Base-by-base conservation (phyloP, 2,329 filamentous ascomycete genomes). In the Scedosporium minutisporum region DNA sequence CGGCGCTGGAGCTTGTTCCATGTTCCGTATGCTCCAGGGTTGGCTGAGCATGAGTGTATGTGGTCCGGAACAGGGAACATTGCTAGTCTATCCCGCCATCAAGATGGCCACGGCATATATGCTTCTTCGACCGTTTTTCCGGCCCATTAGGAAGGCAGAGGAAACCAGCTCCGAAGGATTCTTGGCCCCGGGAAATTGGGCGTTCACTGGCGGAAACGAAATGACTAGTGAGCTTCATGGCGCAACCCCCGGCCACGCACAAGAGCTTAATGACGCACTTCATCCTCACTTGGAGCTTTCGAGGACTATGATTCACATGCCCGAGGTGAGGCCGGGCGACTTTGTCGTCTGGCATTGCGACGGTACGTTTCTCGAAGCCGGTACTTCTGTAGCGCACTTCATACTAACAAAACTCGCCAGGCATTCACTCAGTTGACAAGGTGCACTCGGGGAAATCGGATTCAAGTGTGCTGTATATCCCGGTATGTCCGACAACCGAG, bases 1-100 rank as follows among this genome's bases (percentile, higher is more conserved):
- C 60, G 91, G 92, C 0, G 81, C 91, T 0, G 92, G 93, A 0
- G 87, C 89, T 0, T 96, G 91, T 74, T 88, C 83, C 57, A 91
- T 92, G 78, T 92, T 96, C 74, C 83, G 93, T 46, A 89, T 91
- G 81, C 93, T 90, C 73, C 93, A 97, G 75, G 93, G 91, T 18
- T 97, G 93, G 93, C 74, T 97, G 61, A 84, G 83, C 64, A 87
- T 97, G 81, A 91, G 87, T 63, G 76, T 78, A n/a, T 88, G 86
- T 0, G 83, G 82, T 0, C 87, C 88, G 0, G 82, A 82, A 16
- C 86, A 91, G 72, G 87, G 90, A 4, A 90, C 87, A 0, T 75
- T 95, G 14, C 80, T 88, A 18, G 87, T 93, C 1, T 91, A 90
- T 66, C 93, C 93, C 0, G 78, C 96, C 61, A 75, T 95, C 57